Percentiles rank a stretch among this genome's conserved stretches.
Conservation (phyloP, 345 rosid genomes). For the Physaria fendleri region DNA sequence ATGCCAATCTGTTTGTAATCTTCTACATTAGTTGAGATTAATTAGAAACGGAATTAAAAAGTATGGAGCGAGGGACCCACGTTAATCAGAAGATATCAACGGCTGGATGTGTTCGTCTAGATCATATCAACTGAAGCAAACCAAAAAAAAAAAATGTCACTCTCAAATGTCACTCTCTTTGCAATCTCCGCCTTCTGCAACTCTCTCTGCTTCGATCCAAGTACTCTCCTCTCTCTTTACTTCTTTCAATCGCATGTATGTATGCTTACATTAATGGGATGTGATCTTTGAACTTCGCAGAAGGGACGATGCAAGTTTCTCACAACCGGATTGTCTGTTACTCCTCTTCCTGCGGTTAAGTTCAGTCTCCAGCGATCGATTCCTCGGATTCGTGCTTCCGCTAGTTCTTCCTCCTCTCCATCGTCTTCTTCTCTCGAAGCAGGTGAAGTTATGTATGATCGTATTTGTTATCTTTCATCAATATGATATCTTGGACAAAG, state of each 20-base stretch:
- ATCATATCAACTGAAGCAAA: neutral
- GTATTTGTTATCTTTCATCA: neutral
- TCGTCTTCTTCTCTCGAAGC: slow-evolving; percentile 57
- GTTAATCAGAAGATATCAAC: slow-evolving; percentile 22
- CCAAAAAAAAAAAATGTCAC: slow-evolving; percentile 37
- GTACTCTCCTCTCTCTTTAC: slow-evolving; percentile 16
- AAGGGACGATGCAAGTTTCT: slow-evolving; percentile 37
- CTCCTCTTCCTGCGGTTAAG: slow-evolving; percentile 36
- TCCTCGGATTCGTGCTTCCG: slow-evolving; percentile 51
- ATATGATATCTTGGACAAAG: neutral
- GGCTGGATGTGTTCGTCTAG: slow-evolving; percentile 17
- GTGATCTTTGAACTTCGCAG: slow-evolving; percentile 14
- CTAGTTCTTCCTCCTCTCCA: slow-evolving; percentile 38
- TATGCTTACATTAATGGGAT: neutral
- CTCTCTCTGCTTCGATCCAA: slow-evolving; percentile 43
- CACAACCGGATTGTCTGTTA: slow-evolving; percentile 26
- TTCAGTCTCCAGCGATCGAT: slow-evolving; percentile 39
- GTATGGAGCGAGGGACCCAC: too few relatives aligned
- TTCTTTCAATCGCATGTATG: neutral
- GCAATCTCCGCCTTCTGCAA: slow-evolving; percentile 67
- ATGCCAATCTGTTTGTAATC: too few relatives aligned
- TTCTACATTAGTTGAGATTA: too few relatives aligned
- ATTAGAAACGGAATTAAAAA: too few relatives aligned
- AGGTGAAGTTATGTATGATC: slow-evolving; percentile 34
- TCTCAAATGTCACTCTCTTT: slow-evolving; percentile 70